These are phyloP conservation scores for Adiantum capillusveneris DNA, from an alignment of 75 land plant genomes.

Conservation along the genomic window DNA sequence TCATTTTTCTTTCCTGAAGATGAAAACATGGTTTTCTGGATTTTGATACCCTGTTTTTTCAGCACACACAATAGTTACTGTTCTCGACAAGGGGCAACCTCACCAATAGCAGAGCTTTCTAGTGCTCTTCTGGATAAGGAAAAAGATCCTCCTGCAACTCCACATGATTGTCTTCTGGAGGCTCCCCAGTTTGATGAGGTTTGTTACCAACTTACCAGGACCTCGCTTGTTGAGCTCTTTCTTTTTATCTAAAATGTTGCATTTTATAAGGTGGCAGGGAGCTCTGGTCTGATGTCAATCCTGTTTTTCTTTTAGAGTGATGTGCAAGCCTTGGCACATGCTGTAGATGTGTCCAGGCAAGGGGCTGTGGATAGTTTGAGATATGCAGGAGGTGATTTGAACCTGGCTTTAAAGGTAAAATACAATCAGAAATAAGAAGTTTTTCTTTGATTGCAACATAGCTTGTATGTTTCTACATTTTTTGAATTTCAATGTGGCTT, in stretches of 20 bases:
- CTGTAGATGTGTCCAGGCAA: constrained; percentile 89
- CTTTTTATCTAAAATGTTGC: constrained; percentile 5
- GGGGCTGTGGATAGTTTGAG: constrained; percentile 92
- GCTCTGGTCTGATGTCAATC: no score
- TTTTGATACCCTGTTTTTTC: neutral
- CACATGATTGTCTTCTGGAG: constrained; percentile 57
- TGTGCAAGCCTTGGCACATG: constrained; percentile 94
- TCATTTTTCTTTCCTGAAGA: neutral
- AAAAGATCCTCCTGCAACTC: constrained; percentile 78
- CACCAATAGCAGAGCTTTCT: constrained; percentile 73
- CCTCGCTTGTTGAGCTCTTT: neutral
- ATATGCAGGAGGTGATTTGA: constrained; percentile 73
- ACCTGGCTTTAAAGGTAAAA: constrained; percentile 93
- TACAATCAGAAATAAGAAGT: no score
- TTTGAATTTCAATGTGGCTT: no score
- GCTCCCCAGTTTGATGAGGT: constrained; percentile 95
- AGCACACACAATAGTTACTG: constrained; percentile 91
- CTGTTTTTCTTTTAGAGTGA: constrained; percentile 62
- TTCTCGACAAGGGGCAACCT: constrained; percentile 55
- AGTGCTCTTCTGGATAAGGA: constrained; percentile 72
- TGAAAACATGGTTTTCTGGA: no score
- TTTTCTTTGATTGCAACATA: no score
- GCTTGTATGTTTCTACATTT: no score
- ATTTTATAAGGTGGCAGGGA: neutral
- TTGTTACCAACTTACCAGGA: neutral